phyloP scores from a whole-genome alignment of 2,329 filamentous ascomycete species.

The Xylaria sp. region DNA sequence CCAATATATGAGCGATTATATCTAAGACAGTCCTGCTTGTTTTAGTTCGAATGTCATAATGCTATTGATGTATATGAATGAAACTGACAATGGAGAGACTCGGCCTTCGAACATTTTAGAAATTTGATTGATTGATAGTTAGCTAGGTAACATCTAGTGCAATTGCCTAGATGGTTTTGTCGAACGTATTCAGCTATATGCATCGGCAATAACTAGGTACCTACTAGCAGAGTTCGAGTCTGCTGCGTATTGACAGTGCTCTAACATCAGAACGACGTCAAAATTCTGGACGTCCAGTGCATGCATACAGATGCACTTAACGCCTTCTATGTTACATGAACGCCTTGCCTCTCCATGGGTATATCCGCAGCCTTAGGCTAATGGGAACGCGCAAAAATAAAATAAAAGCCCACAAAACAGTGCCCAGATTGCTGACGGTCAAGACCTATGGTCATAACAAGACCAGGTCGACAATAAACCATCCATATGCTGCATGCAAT shows the following conservation, averaged over 20 bases:
- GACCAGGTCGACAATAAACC: not conserved
- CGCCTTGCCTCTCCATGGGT: slow-evolving; percentile 16
- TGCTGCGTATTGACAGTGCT: not conserved
- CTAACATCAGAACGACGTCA: not conserved
- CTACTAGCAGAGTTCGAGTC: not conserved
- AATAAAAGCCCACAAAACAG: slow-evolving; percentile 10
- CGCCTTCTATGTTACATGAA: slow-evolving; percentile 21
- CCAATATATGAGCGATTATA: too few species aligned
- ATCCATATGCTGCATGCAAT: not conserved
- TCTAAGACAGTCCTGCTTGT: too few species aligned
- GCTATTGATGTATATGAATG: too few species aligned
- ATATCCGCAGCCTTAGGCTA: slow-evolving; percentile 17
- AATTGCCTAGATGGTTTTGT: not conserved
- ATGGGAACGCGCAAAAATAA: slow-evolving; percentile 19
- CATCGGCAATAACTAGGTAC: too few species aligned
- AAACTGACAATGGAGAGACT: too few species aligned
- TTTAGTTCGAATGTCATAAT: not conserved
- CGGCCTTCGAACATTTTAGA: not conserved
- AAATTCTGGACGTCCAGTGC: slow-evolving; percentile 2
- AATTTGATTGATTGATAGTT: not conserved
- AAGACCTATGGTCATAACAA: not conserved
- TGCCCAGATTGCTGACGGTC: slow-evolving; percentile 4
- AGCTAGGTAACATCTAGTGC: not conserved
- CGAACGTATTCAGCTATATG: not conserved
- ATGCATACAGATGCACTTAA: slow-evolving; percentile 9